phyloP scores from a whole-genome alignment of 352 stramenopile genomes.

The Blastocystis sp. region DNA sequence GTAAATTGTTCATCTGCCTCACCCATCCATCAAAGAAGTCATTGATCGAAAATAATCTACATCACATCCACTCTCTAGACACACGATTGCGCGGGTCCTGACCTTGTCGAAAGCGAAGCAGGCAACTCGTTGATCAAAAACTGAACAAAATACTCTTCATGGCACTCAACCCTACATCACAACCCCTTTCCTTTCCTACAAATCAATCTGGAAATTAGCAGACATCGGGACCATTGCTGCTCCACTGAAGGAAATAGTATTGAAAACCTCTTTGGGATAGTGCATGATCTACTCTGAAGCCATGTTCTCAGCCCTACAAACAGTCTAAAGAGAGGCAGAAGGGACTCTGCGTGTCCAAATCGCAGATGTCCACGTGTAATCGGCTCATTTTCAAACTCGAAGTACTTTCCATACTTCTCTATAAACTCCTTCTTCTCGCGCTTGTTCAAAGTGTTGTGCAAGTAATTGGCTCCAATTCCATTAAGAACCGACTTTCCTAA shows the following conservation, averaged over 20 bases:
- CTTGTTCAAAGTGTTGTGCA: not conserved
- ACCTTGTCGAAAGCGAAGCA: not conserved
- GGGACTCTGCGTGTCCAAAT: slow-evolving; percentile 45
- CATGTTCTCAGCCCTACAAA: not conserved
- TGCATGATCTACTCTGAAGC: not conserved
- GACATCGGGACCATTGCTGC: slow-evolving; percentile 8
- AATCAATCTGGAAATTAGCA: slow-evolving; percentile 28
- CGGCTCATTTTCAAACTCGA: slow-evolving; percentile 8
- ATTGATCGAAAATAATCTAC: not conserved
- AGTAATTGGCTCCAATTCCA: not conserved
- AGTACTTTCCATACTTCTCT: not conserved
- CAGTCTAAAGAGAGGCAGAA: slow-evolving; percentile 10
- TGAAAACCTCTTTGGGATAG: not conserved
- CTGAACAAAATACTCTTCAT: not conserved
- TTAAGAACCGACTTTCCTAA: not conserved
- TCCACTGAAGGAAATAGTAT: not conserved
- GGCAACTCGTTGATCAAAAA: slow-evolving; percentile 22
- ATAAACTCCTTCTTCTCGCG: not conserved
- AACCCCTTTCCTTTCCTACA: not conserved
- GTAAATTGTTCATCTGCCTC: not conserved
- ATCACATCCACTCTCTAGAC: not conserved
- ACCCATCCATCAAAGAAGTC: not conserved
- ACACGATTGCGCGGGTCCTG: not conserved
- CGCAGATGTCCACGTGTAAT: not conserved
- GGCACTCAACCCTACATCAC: slow-evolving; percentile 25